phyloP scores from a whole-genome alignment of 768 basidiomycete genomes.

The Trametes maxima region DNA sequence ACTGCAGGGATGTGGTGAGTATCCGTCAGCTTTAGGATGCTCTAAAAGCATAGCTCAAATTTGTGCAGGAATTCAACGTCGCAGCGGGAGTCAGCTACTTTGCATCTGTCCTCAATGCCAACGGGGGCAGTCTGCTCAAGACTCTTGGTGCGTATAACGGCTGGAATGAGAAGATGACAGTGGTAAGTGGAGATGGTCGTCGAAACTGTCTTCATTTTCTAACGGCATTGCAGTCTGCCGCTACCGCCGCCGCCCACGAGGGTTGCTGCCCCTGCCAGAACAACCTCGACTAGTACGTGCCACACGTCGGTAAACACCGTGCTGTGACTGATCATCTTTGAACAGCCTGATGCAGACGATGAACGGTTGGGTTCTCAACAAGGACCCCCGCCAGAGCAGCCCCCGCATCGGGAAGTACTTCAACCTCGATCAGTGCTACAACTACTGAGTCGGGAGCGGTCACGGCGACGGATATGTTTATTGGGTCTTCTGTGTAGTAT shows the following conservation, averaged over 20 bases:
- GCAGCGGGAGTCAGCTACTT: conserved; percentile 65
- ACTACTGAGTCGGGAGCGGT: not conserved
- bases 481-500: not conserved
- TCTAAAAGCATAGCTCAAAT: not conserved
- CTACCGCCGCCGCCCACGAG: conserved; percentile 57
- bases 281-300: conserved; percentile 83
- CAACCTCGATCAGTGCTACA: conserved; percentile 52
- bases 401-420: conserved; percentile 63
- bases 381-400: conserved; percentile 48
- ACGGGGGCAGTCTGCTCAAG: conserved; percentile 55
- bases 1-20: conserved; percentile 45
- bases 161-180: conserved; percentile 62
- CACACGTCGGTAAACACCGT: not conserved
- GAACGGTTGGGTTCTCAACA: conserved; percentile 72
- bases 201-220: not conserved
- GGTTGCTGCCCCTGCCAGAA: conserved; percentile 74
- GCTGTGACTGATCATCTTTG: conserved; percentile 8
- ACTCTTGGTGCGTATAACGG: conserved; percentile 80
- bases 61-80: conserved; percentile 68
- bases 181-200: conserved; percentile 41
- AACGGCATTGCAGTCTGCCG: conserved; percentile 41
- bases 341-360: conserved; percentile 66
- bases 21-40: not conserved
- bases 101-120: conserved; percentile 46
- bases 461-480: not conserved